phyloP scores from a whole-genome alignment of 495 filamentous ascomycete genomes.

The Aspergillus baeticus region DNA sequence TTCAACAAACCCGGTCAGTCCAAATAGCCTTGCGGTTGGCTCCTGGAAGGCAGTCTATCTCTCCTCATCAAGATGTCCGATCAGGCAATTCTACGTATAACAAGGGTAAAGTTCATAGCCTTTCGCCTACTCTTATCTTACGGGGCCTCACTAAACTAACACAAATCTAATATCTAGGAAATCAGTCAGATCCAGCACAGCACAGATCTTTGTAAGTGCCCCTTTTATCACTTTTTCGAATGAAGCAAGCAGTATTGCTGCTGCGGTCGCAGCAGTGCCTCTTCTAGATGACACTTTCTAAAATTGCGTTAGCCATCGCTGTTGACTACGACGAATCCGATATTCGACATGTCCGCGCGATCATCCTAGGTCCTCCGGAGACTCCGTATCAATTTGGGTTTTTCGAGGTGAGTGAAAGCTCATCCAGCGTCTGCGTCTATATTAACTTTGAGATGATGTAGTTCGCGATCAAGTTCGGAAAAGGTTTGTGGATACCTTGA shows the following conservation, averaged over 20 bases:
- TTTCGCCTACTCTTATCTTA: conserved; percentile 3
- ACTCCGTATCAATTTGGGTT: conserved; percentile 97
- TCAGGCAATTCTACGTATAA: conserved; percentile 82
- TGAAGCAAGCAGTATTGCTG: not conserved
- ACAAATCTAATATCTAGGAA: conserved; percentile 54
- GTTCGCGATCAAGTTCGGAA: conserved; percentile 26
- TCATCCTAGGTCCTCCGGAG: conserved; percentile 91
- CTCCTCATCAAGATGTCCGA: conserved; percentile 59
- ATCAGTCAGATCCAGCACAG: conserved; percentile 78
- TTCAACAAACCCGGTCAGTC: too few species aligned
- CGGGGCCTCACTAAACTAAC: conserved; percentile 33
- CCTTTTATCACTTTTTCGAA: not conserved
- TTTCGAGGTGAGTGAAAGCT: conserved; percentile 68
- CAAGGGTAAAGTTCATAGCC: conserved; percentile 55
- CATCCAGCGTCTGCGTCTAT: not conserved
- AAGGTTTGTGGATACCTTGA: not conserved
- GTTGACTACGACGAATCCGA: conserved; percentile 84
- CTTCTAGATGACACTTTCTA: not conserved
- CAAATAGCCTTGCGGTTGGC: too few species aligned
- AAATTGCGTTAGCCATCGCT: conserved; percentile 63
- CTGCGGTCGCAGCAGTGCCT: not conserved
- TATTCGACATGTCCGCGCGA: conserved; percentile 80
- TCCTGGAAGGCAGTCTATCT: too few species aligned
- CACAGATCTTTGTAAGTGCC: conserved; percentile 71
- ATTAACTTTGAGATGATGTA: conserved; percentile 7